These are phyloP conservation scores for Cenchrus fungigraminus DNA, from an alignment of 176 grass and related monocot species.

Conservation along the genomic window DNA sequence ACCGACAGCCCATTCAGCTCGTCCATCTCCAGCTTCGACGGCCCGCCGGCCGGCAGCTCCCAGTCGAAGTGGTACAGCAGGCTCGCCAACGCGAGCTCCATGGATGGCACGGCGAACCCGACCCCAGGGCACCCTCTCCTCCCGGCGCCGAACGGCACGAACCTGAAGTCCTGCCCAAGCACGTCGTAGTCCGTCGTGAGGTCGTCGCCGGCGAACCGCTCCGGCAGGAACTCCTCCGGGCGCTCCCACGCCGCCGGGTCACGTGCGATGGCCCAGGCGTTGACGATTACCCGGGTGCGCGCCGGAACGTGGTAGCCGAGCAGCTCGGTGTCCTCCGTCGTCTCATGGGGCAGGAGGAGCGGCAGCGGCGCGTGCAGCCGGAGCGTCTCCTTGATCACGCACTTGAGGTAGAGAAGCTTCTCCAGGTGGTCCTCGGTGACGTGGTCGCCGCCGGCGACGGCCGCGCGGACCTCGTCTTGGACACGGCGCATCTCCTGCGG, in stretches of 20 bases:
- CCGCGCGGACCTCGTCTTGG: slow-evolving; percentile 51
- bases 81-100: slow-evolving; percentile 49
- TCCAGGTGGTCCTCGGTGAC: slow-evolving; percentile 43
- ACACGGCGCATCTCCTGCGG: slow-evolving; percentile 45
- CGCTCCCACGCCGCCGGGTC: slow-evolving; percentile 49
- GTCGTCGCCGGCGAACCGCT: slow-evolving; percentile 34
- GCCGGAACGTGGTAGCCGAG: slow-evolving; percentile 35
- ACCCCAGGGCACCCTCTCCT: slow-evolving; percentile 62
- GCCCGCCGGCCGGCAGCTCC: slow-evolving; percentile 29
- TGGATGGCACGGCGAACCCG: slow-evolving; percentile 20
- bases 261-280: slow-evolving; percentile 52
- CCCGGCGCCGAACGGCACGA: slow-evolving; percentile 64
- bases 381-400: too few relatives aligned
- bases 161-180: slow-evolving; percentile 48
- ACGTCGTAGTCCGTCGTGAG: not conserved
- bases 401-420: too few relatives aligned
- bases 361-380: too few relatives aligned
- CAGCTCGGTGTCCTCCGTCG: slow-evolving; percentile 42
- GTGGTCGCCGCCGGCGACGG: not conserved
- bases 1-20: too few relatives aligned
- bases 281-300: slow-evolving; percentile 43
- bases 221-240: slow-evolving; percentile 53
- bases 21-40: too few relatives aligned
- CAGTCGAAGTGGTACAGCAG: slow-evolving; percentile 53
- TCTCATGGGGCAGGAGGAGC: slow-evolving; percentile 40